Conservation (phyloP, 257 asterid genomes). For the Lithospermum erythrorhizon region DNA sequence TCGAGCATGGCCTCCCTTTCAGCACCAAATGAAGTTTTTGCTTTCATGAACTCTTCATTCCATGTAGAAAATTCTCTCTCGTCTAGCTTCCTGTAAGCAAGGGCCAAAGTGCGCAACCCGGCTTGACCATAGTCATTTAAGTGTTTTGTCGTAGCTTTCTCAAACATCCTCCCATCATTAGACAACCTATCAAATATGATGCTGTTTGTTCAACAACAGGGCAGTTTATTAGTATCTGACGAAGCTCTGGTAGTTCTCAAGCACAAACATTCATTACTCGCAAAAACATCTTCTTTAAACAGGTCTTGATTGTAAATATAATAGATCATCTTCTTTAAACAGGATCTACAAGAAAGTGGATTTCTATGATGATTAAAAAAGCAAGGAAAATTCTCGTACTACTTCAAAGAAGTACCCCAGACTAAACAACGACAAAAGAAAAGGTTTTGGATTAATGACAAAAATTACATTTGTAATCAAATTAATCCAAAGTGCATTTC, state of each 20-base stretch:
- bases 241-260: background rate
- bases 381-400: too few species aligned
- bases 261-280: background rate
- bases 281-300: too few species aligned
- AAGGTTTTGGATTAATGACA: too few species aligned
- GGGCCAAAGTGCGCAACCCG: conserved; percentile 89
- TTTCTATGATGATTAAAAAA: too few species aligned
- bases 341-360: conserved; percentile 3
- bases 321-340: conserved; percentile 97
- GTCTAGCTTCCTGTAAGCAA: conserved; percentile 81
- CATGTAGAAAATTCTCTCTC: conserved; percentile 68
- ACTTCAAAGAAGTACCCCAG: too few species aligned
- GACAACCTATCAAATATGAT: conserved; percentile 84
- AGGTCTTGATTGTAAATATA: conserved; percentile 8
- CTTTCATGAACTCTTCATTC: conserved; percentile 77
- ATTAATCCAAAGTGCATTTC: too few species aligned
- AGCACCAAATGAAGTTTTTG: conserved; percentile 65
- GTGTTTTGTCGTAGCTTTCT: conserved; percentile 71
- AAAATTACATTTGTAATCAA: too few species aligned
- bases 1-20: conserved; percentile 87
- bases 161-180: conserved; percentile 49
- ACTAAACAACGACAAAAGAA: too few species aligned
- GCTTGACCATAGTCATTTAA: conserved; percentile 90
- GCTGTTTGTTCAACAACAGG: conserved; percentile 31
- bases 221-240: background rate